phyloP scores from a whole-genome alignment of 2,329 filamentous ascomycete species.

The Aphanocladium album region DNA sequence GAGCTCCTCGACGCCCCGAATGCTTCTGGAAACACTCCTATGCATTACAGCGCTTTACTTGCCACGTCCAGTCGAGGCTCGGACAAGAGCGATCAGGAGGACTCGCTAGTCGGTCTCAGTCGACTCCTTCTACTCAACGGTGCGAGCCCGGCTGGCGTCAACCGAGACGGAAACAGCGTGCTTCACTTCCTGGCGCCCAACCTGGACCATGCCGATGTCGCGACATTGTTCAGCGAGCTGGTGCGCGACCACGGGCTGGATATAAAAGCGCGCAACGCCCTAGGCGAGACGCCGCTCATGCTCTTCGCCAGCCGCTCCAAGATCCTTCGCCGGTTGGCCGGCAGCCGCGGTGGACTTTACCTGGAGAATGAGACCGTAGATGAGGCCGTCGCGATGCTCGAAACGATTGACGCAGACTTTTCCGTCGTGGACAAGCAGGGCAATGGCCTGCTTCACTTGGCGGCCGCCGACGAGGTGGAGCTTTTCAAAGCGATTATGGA shows the following conservation, averaged over 20 bases:
- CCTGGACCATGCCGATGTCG: background rate
- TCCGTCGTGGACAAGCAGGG: conserved; percentile 21
- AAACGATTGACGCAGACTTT: conserved; percentile 24
- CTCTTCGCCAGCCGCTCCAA: background rate
- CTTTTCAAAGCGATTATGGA: conserved; percentile 23
- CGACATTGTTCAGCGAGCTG: conserved; percentile 11
- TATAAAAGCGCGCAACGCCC: conserved; percentile 15
- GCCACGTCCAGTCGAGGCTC: background rate
- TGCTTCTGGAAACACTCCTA: background rate
- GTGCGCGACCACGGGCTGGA: conserved; percentile 11
- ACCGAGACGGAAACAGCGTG: background rate
- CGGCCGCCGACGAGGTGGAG: conserved; percentile 15
- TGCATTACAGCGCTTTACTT: conserved; percentile 4
- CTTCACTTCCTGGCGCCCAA: conserved; percentile 1
- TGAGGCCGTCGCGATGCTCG: conserved; percentile 13
- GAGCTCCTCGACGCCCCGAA: background rate
- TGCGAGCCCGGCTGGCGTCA: background rate
- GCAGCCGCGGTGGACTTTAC: background rate
- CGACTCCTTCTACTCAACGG: background rate
- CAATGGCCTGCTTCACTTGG: conserved; percentile 26
- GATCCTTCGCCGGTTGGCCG: background rate
- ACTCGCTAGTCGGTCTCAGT: background rate
- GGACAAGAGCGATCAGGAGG: background rate
- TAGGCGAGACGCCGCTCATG: conserved; percentile 17
- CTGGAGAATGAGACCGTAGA: background rate